Evolutionary conservation across 2,329 filamentous ascomycete genomes (phyloP), one percentile per base, ranked within the genome.

Genomic region (Stagonosporopsis rhizophila): DNA sequence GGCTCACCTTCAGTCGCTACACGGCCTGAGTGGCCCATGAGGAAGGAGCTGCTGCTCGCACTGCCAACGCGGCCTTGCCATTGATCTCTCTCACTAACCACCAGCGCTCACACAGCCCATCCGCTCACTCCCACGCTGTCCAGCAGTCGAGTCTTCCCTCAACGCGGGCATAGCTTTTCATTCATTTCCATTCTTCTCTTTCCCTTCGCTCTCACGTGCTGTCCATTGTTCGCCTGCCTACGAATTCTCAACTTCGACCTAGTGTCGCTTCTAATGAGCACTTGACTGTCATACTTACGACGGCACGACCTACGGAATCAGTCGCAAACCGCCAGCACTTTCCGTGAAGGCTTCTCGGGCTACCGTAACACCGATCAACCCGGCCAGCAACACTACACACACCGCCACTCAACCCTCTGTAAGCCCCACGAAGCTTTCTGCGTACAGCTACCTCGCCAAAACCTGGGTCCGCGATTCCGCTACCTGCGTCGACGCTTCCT

Each of bases 401-500:
- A 20, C 15, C 6, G 7, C 34, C 27, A 19, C 20, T 12, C 42
- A 6, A 19, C 19, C 28, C 8, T 30, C 22, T 30, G 23, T 11
- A 27, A 44, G 40, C 32, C 44, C n/a, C 40, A 23, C 32, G 20
- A 25, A 28, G 25, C 9, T 11, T 42, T 30, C 11, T n/a, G 25
- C 30, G 7, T 15, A 30, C 2, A 32, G 19, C 11, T 15, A 25
- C 22, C 22, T 35, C n/a, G 1, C 25, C 23, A 28, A 50, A 34
- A 30, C 23, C 35, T 48, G 41, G 60, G 62, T 52, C 59, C 64
- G 25, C 60, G 58, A 45, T 56, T 74, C 40, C 68, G 61, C 49
- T 49, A 61, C 44, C 59, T 75, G 41, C 54, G 68, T 55, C 69
- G 67, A 52, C 64, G 62, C 51, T 56, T 75, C 45, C 68, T 64